Evolutionary conservation across 176 grass and related monocot species (phyloP).

Genomic region (Cymbopogon citratus): DNA sequence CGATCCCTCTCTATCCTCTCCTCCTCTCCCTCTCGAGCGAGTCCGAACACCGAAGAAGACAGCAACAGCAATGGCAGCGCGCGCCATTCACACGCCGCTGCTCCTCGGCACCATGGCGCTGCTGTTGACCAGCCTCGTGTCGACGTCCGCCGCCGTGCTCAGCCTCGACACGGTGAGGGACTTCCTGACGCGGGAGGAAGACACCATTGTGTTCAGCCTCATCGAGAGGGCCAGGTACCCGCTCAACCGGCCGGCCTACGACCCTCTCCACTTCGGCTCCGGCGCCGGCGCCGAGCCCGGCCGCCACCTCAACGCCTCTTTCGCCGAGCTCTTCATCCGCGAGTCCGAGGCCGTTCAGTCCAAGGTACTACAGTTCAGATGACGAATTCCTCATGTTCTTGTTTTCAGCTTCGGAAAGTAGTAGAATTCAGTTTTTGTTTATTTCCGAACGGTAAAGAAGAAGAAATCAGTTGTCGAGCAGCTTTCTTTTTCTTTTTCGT

Average conservation of each 20-base stretch:
- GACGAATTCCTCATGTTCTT: neutral
- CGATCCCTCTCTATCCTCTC: neutral
- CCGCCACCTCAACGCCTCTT: constrained; percentile 11
- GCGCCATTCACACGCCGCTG: neutral
- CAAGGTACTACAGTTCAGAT: constrained; percentile 33
- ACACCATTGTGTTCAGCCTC: constrained; percentile 71
- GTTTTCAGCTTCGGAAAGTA: neutral
- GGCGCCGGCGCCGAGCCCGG: neutral
- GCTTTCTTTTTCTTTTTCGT: neutral
- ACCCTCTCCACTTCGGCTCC: constrained; percentile 9
- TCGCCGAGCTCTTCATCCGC: constrained; percentile 48
- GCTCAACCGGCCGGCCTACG: constrained; percentile 39
- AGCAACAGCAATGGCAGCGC: constrained; percentile 18
- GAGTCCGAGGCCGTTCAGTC: constrained; percentile 59
- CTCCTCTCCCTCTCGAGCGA: too few relatives aligned
- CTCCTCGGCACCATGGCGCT: constrained; percentile 7
- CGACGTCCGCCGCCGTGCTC: constrained; percentile 22
- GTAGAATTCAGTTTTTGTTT: neutral
- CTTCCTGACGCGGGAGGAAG: constrained; percentile 68
- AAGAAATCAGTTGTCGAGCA: neutral
- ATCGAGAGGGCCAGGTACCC: constrained; percentile 67
- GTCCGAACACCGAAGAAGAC: too few relatives aligned
- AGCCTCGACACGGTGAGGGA: constrained; percentile 52
- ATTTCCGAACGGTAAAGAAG: neutral
- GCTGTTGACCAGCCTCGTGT: neutral